Base-by-base conservation (phyloP, 116 monocot genomes). In the Cymodocea nodosa region DNA sequence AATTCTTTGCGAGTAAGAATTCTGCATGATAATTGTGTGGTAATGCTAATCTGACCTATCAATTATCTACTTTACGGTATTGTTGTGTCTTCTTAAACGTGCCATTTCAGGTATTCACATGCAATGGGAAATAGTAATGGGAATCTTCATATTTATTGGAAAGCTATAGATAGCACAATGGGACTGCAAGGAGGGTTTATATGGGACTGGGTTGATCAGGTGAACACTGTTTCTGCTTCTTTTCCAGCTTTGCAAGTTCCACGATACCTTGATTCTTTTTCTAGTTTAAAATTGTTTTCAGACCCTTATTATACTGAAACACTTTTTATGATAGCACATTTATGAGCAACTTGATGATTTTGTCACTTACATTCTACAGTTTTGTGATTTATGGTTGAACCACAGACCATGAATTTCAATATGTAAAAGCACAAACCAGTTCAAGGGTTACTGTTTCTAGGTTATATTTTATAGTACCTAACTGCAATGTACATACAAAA, bases 121-220 rank as follows among this genome's bases (percentile, higher is more conserved):
- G 86, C 98, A 50, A 98, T 98, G 98, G 92, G 98, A 73, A 98
- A 92, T 67, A 98, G 98, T 74, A 89, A 77, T 72, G 98, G 98
- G 51, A 92, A 98, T 74, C 78, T 98, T 68, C 83, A 98, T 68
- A 70, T 68, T 19, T 98, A 98, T 56, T 98, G 98, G 89, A 65
- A 86, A 64, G 89, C 92, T 44, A 98, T 98, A 74, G 89, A 98
- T 70, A 78, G 48, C 65, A 86, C 80, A 24, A 56, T 84, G 71
- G 98, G 98, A 66, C 82, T 98, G 49, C 98, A 98, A 78, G 98
- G 98, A 17, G 98, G 98, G 64, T 92, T 98, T 76, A 92, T 98
- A 67, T 98, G 98, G 92, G 98, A 98, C 53, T 98, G 98, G 98
- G 92, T 84, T 74, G 98, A 98, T 75, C 92, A 98, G 98, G 92